Percentiles rank a stretch among this genome's conserved stretches.
Conservation (phyloP, 306 rosid species). For the Elaeagnus macrophylla region DNA sequence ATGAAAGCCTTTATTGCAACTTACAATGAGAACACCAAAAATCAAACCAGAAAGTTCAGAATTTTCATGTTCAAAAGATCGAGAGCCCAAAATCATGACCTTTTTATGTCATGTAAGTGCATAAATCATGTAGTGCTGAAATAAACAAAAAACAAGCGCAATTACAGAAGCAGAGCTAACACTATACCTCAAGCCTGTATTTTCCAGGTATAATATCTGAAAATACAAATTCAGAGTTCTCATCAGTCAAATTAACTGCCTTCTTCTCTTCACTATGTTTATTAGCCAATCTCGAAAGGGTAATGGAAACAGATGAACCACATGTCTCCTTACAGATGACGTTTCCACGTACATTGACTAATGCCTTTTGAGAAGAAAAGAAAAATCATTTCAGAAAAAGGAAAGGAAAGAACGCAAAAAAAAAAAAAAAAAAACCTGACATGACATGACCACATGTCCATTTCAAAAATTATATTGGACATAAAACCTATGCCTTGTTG, state of each 20-base stretch:
- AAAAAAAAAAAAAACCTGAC: background rate
- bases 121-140: background rate
- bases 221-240: slow-evolving; percentile 55
- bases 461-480: no score
- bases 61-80: no score
- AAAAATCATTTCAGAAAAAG: slow-evolving; percentile 16
- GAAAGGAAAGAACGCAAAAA: slow-evolving; percentile 11
- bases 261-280: slow-evolving; percentile 46
- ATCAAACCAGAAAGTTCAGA: no score
- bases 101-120: background rate
- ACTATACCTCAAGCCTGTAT: slow-evolving; percentile 72
- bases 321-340: slow-evolving; percentile 83
- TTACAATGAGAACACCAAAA: no score
- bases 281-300: slow-evolving; percentile 46
- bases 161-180: slow-evolving; percentile 8
- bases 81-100: background rate
- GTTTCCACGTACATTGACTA: slow-evolving; percentile 69
- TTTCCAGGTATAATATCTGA: slow-evolving; percentile 78
- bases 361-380: slow-evolving; percentile 36
- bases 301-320: slow-evolving; percentile 65
- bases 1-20: no score
- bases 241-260: slow-evolving; percentile 48
- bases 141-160: slow-evolving; percentile 15
- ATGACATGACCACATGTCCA: no score
- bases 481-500: no score